Evolutionary conservation across 441 rosid genomes (phyloP).

Genomic region (Breynia disticha): DNA sequence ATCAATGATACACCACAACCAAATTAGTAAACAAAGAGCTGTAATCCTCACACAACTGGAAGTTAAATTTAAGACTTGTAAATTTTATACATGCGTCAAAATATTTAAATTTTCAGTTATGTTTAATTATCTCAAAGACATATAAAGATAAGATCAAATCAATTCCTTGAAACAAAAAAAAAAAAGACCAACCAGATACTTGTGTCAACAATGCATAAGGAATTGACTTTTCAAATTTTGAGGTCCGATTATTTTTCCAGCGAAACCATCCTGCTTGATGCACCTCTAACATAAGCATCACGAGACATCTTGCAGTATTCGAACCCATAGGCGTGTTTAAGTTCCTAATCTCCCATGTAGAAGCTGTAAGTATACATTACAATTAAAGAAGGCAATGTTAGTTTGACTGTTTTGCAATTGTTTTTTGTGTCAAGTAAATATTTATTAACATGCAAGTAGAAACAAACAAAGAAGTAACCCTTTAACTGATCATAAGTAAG

Average conservation of each 20-base stretch:
- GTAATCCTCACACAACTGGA: no score
- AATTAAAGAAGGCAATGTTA: slow-evolving; percentile 6
- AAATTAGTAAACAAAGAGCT: neutral
- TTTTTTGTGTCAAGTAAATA: no score
- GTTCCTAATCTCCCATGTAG: slow-evolving; percentile 90
- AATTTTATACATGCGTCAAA: no score
- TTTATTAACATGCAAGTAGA: no score
- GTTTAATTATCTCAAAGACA: neutral
- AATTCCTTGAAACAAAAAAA: neutral
- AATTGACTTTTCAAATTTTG: slow-evolving; percentile 85
- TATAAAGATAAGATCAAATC: neutral
- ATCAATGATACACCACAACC: slow-evolving; percentile 18
- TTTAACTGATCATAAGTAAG: no score
- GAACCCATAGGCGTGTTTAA: slow-evolving; percentile 62
- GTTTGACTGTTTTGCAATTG: no score
- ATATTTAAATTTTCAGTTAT: no score
- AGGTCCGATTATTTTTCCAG: slow-evolving; percentile 70
- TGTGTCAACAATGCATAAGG: slow-evolving; percentile 78
- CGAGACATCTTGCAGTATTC: slow-evolving; percentile 55
- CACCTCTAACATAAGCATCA: slow-evolving; percentile 85
- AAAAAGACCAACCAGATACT: slow-evolving; percentile 59
- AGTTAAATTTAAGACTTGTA: no score
- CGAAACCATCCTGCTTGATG: slow-evolving; percentile 57
- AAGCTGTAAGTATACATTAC: slow-evolving; percentile 46
- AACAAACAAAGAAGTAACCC: no score